Percentiles rank a stretch among this genome's conserved stretches.
Evolutionary conservation across 2,329 filamentous ascomycete species (phyloP).

Genomic region (Biscogniauxia marginata): DNA sequence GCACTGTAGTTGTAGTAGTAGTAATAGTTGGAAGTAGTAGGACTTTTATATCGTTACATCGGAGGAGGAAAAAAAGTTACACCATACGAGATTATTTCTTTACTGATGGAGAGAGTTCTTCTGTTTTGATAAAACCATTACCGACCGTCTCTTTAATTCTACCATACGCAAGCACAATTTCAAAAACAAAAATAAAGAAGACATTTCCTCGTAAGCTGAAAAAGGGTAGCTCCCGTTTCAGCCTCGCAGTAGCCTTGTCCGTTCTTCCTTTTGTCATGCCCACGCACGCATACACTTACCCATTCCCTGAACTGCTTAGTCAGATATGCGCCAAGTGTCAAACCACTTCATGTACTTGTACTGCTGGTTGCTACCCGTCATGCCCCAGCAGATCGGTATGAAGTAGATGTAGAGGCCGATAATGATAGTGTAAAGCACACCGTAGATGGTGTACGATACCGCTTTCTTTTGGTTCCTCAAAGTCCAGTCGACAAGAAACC

Average conservation of each 20-base stretch:
- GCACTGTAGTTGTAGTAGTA: no score
- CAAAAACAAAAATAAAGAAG: not conserved
- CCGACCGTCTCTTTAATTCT: not conserved
- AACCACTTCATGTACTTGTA: conserved; percentile 97
- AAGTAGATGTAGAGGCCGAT: conserved; percentile 87
- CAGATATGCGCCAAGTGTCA: conserved; percentile 78
- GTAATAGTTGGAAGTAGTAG: no score
- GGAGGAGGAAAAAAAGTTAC: no score
- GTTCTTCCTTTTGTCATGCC: not conserved
- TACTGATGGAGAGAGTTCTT: no score
- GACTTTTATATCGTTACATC: no score
- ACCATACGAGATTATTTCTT: no score
- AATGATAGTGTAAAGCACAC: conserved; percentile 67
- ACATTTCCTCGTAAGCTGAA: not conserved
- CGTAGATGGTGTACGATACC: conserved; percentile 69
- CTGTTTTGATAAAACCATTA: conserved; percentile 9
- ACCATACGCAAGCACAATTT: not conserved
- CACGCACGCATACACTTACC: not conserved
- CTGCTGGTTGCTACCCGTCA: conserved; percentile 79
- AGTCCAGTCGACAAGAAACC: conserved; percentile 86
- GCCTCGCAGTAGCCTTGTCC: not conserved
- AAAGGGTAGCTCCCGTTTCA: not conserved
- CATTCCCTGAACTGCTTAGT: conserved; percentile 40
- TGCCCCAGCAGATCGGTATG: conserved; percentile 93
- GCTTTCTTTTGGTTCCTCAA: conserved; percentile 64